Evolutionary conservation across 106 monocot genomes (phyloP).

Genomic region (Narthecium ossifragum): DNA sequence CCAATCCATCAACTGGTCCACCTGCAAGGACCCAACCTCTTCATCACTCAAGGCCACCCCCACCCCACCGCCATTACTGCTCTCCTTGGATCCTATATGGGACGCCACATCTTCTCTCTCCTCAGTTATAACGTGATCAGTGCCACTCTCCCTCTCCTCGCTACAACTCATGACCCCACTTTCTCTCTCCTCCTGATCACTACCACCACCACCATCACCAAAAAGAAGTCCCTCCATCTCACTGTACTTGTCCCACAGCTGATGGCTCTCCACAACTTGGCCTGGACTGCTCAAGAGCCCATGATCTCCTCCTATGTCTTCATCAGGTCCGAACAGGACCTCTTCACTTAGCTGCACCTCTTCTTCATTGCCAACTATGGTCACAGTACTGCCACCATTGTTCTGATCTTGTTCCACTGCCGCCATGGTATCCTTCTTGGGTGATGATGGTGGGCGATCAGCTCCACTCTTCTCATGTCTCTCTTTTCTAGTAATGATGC

Average conservation of each 20-base stretch:
- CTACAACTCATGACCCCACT: background rate
- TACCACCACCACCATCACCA: background rate
- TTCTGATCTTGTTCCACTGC: background rate
- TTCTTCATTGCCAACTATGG: background rate
- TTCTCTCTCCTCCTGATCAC: background rate
- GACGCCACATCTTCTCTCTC: background rate
- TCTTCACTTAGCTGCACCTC: too few species aligned
- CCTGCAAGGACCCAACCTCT: background rate
- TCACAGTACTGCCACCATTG: background rate
- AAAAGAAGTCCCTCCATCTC: background rate
- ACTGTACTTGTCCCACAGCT: background rate
- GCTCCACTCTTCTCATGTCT: background rate
- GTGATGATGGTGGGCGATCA: background rate
- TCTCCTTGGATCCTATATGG: background rate
- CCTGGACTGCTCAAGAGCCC: background rate
- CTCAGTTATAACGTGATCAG: background rate
- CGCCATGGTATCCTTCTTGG: background rate
- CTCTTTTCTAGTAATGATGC: background rate
- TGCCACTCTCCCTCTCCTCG: conserved; percentile 1
- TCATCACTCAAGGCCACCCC: background rate
- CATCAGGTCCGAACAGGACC: background rate
- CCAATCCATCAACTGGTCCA: conserved; percentile 7
- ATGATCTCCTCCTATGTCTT: background rate
- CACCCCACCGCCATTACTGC: background rate
- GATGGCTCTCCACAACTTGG: background rate